Evolutionary conservation across 2,329 filamentous ascomycete genomes (phyloP).

Genomic region (Aphanoascus verrucosus): DNA sequence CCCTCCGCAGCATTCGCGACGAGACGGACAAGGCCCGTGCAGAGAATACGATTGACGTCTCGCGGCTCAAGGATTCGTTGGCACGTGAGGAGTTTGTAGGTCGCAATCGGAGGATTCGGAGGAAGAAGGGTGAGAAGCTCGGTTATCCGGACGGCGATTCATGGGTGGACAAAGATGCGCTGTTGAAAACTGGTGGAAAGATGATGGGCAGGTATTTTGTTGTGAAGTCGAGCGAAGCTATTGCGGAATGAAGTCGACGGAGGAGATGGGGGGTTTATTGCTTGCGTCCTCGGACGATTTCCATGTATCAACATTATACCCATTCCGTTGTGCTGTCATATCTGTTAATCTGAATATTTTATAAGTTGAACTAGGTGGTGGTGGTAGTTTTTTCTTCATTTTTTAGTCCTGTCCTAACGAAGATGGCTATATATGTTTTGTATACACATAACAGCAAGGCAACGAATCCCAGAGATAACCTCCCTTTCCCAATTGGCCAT

Average conservation of each 20-base stretch:
- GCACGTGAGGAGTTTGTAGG: slow-evolving; percentile 34
- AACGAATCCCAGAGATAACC: not conserved
- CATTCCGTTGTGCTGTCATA: not conserved
- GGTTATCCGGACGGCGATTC: slow-evolving; percentile 36
- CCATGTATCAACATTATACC: not conserved
- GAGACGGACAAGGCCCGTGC: slow-evolving; percentile 38
- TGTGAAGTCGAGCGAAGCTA: slow-evolving; percentile 43
- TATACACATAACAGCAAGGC: not conserved
- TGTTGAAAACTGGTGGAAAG: slow-evolving; percentile 51
- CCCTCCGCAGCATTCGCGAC: slow-evolving; percentile 69
- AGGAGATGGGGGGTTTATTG: not conserved
- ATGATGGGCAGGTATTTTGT: slow-evolving; percentile 66
- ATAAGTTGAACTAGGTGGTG: too few species aligned
- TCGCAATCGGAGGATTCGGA: slow-evolving; percentile 39
- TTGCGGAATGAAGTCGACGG: not conserved
- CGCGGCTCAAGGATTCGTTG: slow-evolving; percentile 29
- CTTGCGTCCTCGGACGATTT: too few species aligned
- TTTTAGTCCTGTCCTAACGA: not conserved
- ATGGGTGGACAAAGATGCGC: slow-evolving; percentile 56
- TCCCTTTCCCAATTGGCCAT: not conserved
- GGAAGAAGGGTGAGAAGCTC: slow-evolving; percentile 24
- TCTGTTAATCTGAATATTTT: not conserved
- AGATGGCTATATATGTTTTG: not conserved
- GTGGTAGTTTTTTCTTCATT: not conserved
- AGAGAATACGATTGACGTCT: slow-evolving; percentile 32